A percentile compares a stretch with the other conserved stretches of the same genome.
These are phyloP conservation scores for Mollisia scopiformis DNA, from an alignment of 2,329 filamentous ascomycete species.

Conservation along the genomic window DNA sequence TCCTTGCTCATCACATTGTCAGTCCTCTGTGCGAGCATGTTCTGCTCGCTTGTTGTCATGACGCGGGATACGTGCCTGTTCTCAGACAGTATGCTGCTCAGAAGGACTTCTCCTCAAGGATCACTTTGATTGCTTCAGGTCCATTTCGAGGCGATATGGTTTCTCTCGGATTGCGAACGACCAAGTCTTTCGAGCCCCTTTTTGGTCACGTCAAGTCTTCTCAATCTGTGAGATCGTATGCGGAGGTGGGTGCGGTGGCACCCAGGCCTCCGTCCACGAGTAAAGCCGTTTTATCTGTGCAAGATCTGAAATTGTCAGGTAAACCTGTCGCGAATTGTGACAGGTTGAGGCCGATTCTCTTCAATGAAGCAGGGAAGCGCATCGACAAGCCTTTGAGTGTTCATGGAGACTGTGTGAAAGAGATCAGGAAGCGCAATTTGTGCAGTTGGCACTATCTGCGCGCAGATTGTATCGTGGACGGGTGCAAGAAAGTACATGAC, in stretches of 20 bases:
- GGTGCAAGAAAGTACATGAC: constrained; percentile 12
- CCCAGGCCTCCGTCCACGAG: not conserved
- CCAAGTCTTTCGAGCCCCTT: constrained; percentile 9
- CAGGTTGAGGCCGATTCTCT: constrained; percentile 9
- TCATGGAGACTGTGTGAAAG: not conserved
- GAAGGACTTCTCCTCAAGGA: not conserved
- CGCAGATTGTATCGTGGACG: constrained; percentile 9
- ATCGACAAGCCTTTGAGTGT: constrained; percentile 11
- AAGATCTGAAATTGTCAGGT: not conserved
- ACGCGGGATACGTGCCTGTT: constrained; percentile 59
- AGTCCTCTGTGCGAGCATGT: constrained; percentile 63
- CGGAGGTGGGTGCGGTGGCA: not conserved
- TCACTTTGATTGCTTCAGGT: constrained; percentile 13
- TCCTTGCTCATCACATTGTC: constrained; percentile 54
- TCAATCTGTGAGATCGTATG: not conserved
- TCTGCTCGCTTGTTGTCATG: constrained; percentile 61
- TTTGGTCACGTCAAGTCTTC: not conserved
- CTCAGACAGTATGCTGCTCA: constrained; percentile 35
- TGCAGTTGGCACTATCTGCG: constrained; percentile 19
- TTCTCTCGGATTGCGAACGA: constrained; percentile 10
- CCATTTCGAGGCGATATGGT: constrained; percentile 1
- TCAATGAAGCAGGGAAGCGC: constrained; percentile 8
- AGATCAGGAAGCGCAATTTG: constrained; percentile 9
- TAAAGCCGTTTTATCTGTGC: too few relatives aligned
- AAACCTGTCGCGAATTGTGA: constrained; percentile 2